Evolutionary conservation across 1,284 basidiomycete genomes (phyloP), one percentile per base, ranked within the genome.

Genomic region (Caloboletus inedulis): DNA sequence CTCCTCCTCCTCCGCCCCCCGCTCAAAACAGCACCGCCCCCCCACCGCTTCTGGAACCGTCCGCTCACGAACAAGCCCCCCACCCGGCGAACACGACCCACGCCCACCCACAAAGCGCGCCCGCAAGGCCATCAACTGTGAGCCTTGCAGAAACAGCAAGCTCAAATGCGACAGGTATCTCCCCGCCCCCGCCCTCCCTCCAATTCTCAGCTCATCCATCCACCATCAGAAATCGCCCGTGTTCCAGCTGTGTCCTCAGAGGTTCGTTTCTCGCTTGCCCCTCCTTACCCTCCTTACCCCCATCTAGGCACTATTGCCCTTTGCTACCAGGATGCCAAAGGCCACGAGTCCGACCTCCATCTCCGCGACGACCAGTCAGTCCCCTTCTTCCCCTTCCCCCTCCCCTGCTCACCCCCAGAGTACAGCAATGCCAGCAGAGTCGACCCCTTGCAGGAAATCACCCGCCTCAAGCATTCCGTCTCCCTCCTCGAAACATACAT

Each of bases 91-190:
- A 13, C 79, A 78, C 25, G 81, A 84, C 61, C 73, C 76, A 23
- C 74, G 81, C 0, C 82, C 81, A 0, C 85, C 87, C 3, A 80
- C 85, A 33, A 90, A 90, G 71, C 80, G 87, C 43, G 85, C 88
- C 0, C 78, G 88, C 56, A 90, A 90, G 64, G 87, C 89, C 18
- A 89, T 91, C 62, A 91, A 91, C 71, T 91, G 88, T 64, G 87
- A 89, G 60, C 88, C 88, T 1, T 91, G 88, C 71, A 79, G 88
- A 64, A 85, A 83, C 63, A 87, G 85, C 75, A 89, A 91, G 69
- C 80, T 91, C 60, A 90, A 91, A 72, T 91, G 88, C 73, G 89
- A 89, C 70, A 82, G 87, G 87, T 87, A 53, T 27, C 70, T 31
- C 30, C 19, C 5, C 6, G 4, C 49, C 23, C 40, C 43, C 42